Base-by-base conservation (phyloP, 805 yeast genomes). In the Yarrowia phangngaensis region DNA sequence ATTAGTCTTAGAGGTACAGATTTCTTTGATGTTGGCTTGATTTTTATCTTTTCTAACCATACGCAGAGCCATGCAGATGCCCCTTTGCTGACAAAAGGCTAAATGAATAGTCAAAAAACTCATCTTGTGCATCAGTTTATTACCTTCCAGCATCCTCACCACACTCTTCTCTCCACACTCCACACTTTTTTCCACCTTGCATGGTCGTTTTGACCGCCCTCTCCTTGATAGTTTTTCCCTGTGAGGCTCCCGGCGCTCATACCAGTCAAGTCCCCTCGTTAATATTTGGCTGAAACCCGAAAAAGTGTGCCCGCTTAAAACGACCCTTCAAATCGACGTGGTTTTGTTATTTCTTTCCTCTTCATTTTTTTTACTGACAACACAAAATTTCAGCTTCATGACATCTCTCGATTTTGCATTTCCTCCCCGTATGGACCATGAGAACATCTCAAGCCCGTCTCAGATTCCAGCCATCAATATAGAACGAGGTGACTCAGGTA, bases 261-360 rank as follows among this genome's bases (percentile, higher is more conserved):
- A 17, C 45, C 45, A 38, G 45, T 38, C 45, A 38, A 38, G 45
- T 38, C 45, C 45, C 45, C 45, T 38, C 45, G 45, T 38, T 38
- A 38, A 38, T 38, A 38, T 38, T 38, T 38, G 45, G 45, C 45
- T 38, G 45, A 26, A 38, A n/a, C n/a, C n/a, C n/a, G n/a, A n/a
- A n/a, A n/a, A n/a, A n/a, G n/a, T n/a, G n/a, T n/a, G n/a, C n/a
- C n/a, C n/a, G n/a, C n/a, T n/a, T n/a, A n/a, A n/a, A n/a, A n/a
- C n/a, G n/a, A n/a, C n/a, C n/a, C n/a, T n/a, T n/a, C n/a, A n/a
- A n/a, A n/a, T n/a, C n/a, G n/a, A n/a, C n/a, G n/a, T n/a, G n/a
- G n/a, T n/a, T n/a, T n/a, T n/a, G n/a, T n/a, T n/a, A n/a, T n/a
- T n/a, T n/a, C n/a, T n/a, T n/a, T n/a, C n/a, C n/a, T n/a, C n/a